A percentile compares a stretch with the other conserved stretches of the same genome.
These are phyloP conservation scores for Dictyostelium firmibasis DNA, from an alignment of 78 protist species.

Conservation along the genomic window DNA sequence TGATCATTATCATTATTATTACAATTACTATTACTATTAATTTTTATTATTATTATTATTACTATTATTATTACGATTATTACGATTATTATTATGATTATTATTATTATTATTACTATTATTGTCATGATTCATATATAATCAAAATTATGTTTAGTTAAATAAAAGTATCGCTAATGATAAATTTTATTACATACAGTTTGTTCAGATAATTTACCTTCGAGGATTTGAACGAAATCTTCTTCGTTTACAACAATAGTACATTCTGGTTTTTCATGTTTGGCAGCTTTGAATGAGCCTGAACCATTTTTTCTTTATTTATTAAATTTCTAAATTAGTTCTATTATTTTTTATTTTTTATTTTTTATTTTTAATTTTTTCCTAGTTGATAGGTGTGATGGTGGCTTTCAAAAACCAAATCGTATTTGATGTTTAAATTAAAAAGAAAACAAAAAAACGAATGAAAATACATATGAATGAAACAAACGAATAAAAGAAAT, in stretches of 20 bases:
- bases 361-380: not conserved
- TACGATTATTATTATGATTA: too few species aligned
- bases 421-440: too few species aligned
- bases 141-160: too few species aligned
- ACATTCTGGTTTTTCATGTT: slow-evolving; percentile 72
- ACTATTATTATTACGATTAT: not conserved
- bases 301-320: slow-evolving; percentile 55
- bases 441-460: too few species aligned
- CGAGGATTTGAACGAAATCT: slow-evolving; percentile 40
- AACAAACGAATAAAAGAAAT: not conserved
- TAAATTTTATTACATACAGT: slow-evolving; percentile 27
- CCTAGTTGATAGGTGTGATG: not conserved
- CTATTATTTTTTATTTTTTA: not conserved
- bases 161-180: too few species aligned
- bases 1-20: too few species aligned
- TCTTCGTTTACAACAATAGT: slow-evolving; percentile 58
- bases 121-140: too few species aligned
- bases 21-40: not conserved
- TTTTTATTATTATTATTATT: not conserved
- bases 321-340: not conserved
- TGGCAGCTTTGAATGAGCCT: slow-evolving; percentile 60
- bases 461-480: not conserved
- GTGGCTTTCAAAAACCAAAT: too few species aligned
- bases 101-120: not conserved
- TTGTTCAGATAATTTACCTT: slow-evolving; percentile 69